Base-by-base conservation (phyloP, 495 filamentous ascomycete genomes). In the Daldinia decipiens region DNA sequence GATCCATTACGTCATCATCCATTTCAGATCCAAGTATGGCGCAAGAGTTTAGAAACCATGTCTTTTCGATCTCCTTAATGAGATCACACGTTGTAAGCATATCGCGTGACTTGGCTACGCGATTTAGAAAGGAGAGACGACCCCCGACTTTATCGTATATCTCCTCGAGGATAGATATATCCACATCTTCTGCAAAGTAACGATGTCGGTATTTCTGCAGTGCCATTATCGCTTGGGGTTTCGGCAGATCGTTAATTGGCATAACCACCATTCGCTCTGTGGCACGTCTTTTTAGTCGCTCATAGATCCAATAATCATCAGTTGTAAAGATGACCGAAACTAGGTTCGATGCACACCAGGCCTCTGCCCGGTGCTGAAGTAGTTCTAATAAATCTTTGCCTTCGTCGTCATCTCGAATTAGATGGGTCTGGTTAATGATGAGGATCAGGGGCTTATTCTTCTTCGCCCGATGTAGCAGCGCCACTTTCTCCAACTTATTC, bases 1-100 rank as follows among this genome's bases (percentile, higher is more conserved):
- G 91, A 75, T 98, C 93, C 95, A 99, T 98, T 40, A 98, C 95
- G 79, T 99, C 95, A 81, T 99, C 95, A 72, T 99, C 95, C 94
- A 98, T 98, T 68, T 93, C 92, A 45, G 78, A 82, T 15, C 95
- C 95, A 9, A 99, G 87, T 66, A 98, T 96, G 87, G 94, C 93
- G 79, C 94, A 97, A 70, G 96, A 89, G 80, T 97, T 98, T 50
- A 98, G 77, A 75, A 98, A 92, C 95, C 95, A 99, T 1, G 89
- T 93, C 79, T 93, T 95, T 78, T 99, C 95, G 24, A 85, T 88
- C 36, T 89, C 79, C 67, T 89, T 91, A 68, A 99, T 98, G 15
- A 88, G 79, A 29, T 92, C 81, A 78, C 94, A 97, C 15, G 90
- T 90, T n/a, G 80, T 76, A 24, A 94, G 76, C 88, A 97, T 92